Percentiles rank a stretch among this genome's conserved stretches.
Evolutionary conservation across 2,329 filamentous ascomycete species (phyloP).

Genomic region (Drechslera avenae): DNA sequence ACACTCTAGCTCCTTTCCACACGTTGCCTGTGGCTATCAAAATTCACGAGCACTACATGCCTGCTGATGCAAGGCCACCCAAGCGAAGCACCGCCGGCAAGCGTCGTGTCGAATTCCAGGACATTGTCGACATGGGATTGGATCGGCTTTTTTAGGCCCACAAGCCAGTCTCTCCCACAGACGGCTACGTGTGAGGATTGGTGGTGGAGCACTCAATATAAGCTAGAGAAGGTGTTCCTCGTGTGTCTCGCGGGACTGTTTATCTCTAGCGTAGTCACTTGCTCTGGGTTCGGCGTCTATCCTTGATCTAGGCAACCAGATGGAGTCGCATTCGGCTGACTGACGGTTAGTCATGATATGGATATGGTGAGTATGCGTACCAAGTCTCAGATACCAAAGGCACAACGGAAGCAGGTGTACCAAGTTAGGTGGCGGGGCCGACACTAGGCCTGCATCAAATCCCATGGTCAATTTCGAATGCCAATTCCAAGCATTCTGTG

Average conservation of each 20-base stretch:
- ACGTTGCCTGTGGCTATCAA: conserved; percentile 26
- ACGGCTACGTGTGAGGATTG: not conserved
- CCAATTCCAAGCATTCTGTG: too few species aligned
- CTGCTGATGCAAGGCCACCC: conserved; percentile 29
- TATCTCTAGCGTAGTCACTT: not conserved
- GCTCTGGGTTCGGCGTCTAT: not conserved
- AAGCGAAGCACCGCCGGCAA: conserved; percentile 33
- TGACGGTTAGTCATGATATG: not conserved
- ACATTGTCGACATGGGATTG: conserved; percentile 28
- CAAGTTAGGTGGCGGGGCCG: too few species aligned
- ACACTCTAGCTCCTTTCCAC: conserved; percentile 32
- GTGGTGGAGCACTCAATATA: too few species aligned
- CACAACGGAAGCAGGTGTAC: too few species aligned
- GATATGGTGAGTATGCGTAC: not conserved
- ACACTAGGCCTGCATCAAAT: too few species aligned
- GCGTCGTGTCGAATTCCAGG: conserved; percentile 38
- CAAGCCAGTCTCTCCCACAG: not conserved
- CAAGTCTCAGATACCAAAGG: too few species aligned
- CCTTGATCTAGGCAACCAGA: not conserved
- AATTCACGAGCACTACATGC: conserved; percentile 36
- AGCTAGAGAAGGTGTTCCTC: not conserved
- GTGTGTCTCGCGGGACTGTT: not conserved
- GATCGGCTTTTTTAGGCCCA: conserved; percentile 20
- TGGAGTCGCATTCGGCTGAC: not conserved
- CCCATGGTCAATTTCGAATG: too few species aligned